phyloP scores from a whole-genome alignment of 306 rosid genomes.

The Quercus variabilis region DNA sequence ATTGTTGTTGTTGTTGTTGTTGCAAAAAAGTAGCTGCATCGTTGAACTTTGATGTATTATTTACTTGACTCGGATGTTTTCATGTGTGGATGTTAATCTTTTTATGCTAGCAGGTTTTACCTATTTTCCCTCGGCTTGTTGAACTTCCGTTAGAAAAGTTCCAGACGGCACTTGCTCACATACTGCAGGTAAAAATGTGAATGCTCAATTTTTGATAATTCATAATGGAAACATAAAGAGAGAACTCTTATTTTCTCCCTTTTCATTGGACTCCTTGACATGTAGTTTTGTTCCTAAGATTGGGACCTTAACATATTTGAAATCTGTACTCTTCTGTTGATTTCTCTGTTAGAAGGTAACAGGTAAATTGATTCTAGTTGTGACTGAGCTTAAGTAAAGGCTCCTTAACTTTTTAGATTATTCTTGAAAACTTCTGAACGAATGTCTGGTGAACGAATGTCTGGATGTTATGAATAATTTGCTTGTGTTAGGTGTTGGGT shows the following conservation, averaged over 20 bases:
- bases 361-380: neutral
- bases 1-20: no score
- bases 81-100: constrained; percentile 20
- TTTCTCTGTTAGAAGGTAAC: no score
- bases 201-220: constrained; percentile 9
- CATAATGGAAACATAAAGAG: neutral
- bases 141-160: constrained; percentile 94
- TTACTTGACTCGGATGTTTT: neutral
- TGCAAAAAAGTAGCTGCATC: neutral
- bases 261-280: no score
- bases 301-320: neutral
- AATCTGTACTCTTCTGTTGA: neutral
- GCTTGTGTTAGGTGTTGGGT: neutral
- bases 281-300: neutral
- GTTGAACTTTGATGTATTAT: neutral
- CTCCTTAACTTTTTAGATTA: neutral
- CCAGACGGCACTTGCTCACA: constrained; percentile 94
- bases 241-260: neutral
- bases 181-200: constrained; percentile 78
- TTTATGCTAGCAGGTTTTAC: constrained; percentile 71
- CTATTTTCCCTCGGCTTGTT: constrained; percentile 87
- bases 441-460: no score
- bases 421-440: neutral
- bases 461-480: neutral
- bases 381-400: neutral